Base-by-base conservation (phyloP, 768 basidiomycete genomes). In the Mycena indigotica region DNA sequence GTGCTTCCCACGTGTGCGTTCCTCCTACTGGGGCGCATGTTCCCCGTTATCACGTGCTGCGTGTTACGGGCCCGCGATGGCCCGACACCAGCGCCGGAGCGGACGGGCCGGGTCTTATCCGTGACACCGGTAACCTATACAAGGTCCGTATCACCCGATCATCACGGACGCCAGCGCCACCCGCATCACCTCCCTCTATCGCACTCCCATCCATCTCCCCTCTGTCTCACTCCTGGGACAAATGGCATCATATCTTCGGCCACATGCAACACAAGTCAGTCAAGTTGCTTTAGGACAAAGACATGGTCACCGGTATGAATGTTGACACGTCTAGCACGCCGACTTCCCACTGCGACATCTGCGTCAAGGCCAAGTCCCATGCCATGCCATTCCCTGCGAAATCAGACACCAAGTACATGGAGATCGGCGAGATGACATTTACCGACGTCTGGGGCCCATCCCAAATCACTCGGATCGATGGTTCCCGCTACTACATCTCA, bases 321-420 rank as follows among this genome's bases (percentile, higher is more conserved):
- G 56, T 70, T 56, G 52, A 56, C 30, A 16, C 41, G 39, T 21
- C 49, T 38, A 54, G 52, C 24, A 40, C 57, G 2, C 52, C 55
- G 19, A 53, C 61, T n/a, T 57, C 55, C 17, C 51, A 62, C 38
- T 72, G 69, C 32, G 38, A 58, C 12, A 56, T 58, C 26, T 72
- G 70, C 40, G 45, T 69, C 53, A 44, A 65, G 19, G 63, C 69
- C 17, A 70, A 72, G 53, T 51, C 57, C 10, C 65, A 63, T 23
- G 35, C 52, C 13, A 25, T 32, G 0, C 63, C 65, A 13, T 67
- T 69, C 41, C 69, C 70, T 28, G 46, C 61, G 13, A 40, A 57
- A 24, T 56, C 68, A 51, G 52, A 39, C 29, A 55, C 58, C 24
- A 50, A 35, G 38, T 64, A 66, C 55, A 53, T 39, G 3, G 56